A percentile compares a stretch with the other conserved stretches of the same genome.
Conservation (phyloP, 2,329 filamentous ascomycete genomes). For the Penicillium sp. region DNA sequence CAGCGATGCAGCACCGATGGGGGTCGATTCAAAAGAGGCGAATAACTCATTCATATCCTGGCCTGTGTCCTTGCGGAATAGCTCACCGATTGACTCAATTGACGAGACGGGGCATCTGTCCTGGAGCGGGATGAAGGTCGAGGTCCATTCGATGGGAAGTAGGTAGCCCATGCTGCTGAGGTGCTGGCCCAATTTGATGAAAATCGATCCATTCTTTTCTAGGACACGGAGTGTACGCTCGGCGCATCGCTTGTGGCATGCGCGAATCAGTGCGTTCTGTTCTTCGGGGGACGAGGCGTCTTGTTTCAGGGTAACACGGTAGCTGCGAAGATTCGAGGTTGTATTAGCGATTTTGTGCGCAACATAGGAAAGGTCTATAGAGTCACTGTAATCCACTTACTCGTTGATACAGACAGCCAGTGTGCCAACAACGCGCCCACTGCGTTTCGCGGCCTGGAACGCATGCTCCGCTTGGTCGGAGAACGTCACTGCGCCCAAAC, state of each 20-base stretch:
- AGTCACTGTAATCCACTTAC: constrained; percentile 51
- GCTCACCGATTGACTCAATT: constrained; percentile 76
- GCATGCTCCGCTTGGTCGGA: constrained; percentile 70
- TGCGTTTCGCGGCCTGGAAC: constrained; percentile 72
- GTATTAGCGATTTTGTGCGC: constrained; percentile 8
- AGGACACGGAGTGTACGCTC: constrained; percentile 79
- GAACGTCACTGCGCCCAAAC: constrained; percentile 49
- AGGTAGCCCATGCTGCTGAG: constrained; percentile 95
- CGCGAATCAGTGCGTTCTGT: constrained; percentile 66
- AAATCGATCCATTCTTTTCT: constrained; percentile 96
- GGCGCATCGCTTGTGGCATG: constrained; percentile 90
- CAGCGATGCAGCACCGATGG: constrained; percentile 88
- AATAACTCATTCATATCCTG: constrained; percentile 77
- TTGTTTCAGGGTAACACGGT: constrained; percentile 78
- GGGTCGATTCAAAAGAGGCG: constrained; percentile 73
- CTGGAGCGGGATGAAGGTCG: constrained; percentile 92
- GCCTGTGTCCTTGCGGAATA: constrained; percentile 84
- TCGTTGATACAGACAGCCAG: constrained; percentile 84
- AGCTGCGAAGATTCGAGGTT: constrained; percentile 53
- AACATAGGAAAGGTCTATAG: background rate
- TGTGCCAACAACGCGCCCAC: constrained; percentile 72
- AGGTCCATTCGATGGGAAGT: constrained; percentile 86
- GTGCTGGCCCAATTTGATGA: constrained; percentile 97
- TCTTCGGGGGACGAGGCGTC: constrained; percentile 61
- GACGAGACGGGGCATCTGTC: constrained; percentile 94